Percentiles rank a stretch among this genome's conserved stretches.
These are phyloP conservation scores for Plasmodium chabaudi DNA, from an alignment of 169 alveolate genomes.

Conservation along the genomic window DNA sequence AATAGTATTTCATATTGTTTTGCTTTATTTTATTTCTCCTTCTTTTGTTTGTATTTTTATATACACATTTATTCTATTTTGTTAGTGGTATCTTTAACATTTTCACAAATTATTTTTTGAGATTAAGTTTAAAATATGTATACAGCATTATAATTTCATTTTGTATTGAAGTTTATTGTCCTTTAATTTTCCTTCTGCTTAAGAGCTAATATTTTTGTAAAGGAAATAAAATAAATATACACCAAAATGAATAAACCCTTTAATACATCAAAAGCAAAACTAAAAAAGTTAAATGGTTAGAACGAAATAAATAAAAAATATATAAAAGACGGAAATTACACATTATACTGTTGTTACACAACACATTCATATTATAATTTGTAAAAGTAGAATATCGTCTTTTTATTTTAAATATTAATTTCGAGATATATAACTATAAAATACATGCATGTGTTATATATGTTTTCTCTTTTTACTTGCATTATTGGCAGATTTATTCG, in stretches of 20 bases:
- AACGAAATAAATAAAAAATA: conserved; percentile 9
- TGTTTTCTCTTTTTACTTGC: neutral
- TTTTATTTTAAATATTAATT: conserved; percentile 3
- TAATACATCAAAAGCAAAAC: conserved; percentile 14
- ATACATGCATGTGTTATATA: neutral
- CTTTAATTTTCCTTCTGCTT: neutral
- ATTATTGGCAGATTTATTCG: neutral
- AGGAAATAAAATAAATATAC: conserved; percentile 1
- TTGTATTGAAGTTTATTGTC: neutral
- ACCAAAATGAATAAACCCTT: conserved; percentile 17
- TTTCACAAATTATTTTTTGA: too few species aligned
- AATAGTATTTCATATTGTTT: too few species aligned
- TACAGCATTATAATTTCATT: too few species aligned
- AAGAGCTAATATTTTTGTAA: conserved; percentile 26
- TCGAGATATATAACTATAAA: neutral
- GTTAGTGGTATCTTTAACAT: too few species aligned
- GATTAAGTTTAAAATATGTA: too few species aligned
- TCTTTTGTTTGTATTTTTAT: too few species aligned
- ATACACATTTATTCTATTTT: too few species aligned
- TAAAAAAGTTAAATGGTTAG: conserved; percentile 49
- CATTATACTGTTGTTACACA: neutral
- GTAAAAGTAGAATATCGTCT: too few species aligned
- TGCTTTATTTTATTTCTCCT: too few species aligned
- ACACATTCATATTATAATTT: too few species aligned
- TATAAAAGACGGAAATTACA: neutral